A percentile compares a stretch with the other conserved stretches of the same genome.
These are phyloP conservation scores for Leishmania martiniquensis DNA, from an alignment of 208 protist genomes.

Conservation along the genomic window DNA sequence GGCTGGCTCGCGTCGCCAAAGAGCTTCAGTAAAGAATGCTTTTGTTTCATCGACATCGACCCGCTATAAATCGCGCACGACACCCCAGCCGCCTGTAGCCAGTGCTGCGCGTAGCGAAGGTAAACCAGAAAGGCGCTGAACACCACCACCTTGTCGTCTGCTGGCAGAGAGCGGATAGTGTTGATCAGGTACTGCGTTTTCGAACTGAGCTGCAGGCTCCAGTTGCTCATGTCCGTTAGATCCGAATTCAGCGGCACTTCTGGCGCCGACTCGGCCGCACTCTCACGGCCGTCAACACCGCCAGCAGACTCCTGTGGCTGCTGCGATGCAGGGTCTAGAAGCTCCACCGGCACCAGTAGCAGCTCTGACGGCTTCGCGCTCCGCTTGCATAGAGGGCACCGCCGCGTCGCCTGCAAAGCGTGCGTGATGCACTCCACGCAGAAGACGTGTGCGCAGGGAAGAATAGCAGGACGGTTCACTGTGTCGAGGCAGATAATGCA, in stretches of 20 bases:
- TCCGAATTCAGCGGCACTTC: conserved; percentile 24
- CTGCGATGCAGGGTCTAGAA: conserved; percentile 19
- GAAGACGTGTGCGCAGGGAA: conserved; percentile 84
- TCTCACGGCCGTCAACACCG: neutral
- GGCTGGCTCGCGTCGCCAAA: conserved; percentile 24
- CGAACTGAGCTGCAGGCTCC: conserved; percentile 47
- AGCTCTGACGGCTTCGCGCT: conserved; percentile 30
- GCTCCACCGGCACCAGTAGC: conserved; percentile 44
- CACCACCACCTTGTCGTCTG: conserved; percentile 88
- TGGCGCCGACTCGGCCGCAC: neutral
- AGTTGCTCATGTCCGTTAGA: conserved; percentile 40
- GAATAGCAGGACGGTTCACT: conserved; percentile 54
- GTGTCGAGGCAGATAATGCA: conserved; percentile 82
- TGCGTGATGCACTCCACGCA: conserved; percentile 70
- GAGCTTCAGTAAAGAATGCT: conserved; percentile 63
- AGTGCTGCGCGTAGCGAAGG: conserved; percentile 86
- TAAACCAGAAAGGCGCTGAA: conserved; percentile 96
- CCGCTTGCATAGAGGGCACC: conserved; percentile 69
- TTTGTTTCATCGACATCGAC: conserved; percentile 44
- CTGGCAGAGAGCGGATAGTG: conserved; percentile 34
- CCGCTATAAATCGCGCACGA: conserved; percentile 57
- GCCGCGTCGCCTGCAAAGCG: conserved; percentile 38
- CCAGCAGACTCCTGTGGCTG: neutral
- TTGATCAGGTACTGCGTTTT: conserved; percentile 72
- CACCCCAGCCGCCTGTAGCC: conserved; percentile 47